phyloP scores from a whole-genome alignment of 345 rosid genomes.

The Geranium brycei region DNA sequence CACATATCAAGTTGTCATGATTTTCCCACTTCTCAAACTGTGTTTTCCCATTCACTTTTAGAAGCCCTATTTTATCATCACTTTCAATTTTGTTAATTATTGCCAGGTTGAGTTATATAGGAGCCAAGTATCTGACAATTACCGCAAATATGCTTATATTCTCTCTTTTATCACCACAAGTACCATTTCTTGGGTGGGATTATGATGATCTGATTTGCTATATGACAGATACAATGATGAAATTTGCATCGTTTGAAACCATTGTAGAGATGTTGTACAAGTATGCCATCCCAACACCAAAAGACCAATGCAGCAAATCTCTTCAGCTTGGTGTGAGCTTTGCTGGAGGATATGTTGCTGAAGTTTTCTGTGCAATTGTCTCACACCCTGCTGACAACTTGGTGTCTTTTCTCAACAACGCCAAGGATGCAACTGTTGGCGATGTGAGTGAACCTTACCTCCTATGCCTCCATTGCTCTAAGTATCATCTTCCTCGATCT shows the following conservation, averaged over 20 bases:
- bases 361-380: conserved; percentile 67
- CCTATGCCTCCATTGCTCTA: background rate
- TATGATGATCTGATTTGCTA: background rate
- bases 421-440: conserved; percentile 72
- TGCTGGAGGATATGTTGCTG: conserved; percentile 87
- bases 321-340: conserved; percentile 89
- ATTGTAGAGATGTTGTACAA: conserved; percentile 82
- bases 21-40: too few relatives aligned
- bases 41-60: too few relatives aligned
- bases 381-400: conserved; percentile 96
- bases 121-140: background rate
- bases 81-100: too few relatives aligned
- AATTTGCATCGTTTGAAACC: conserved; percentile 78
- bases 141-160: background rate
- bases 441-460: conserved; percentile 40
- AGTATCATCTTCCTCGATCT: background rate
- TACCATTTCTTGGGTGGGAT: background rate
- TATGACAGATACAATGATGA: conserved; percentile 88
- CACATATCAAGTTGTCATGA: too few relatives aligned
- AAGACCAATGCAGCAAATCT: conserved; percentile 64
- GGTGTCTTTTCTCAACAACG: conserved; percentile 94
- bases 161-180: background rate
- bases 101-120: too few relatives aligned
- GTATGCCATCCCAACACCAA: conserved; percentile 65
- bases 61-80: too few relatives aligned